phyloP scores from a whole-genome alignment of 179 eudicot species.

The Beta lomatogona region DNA sequence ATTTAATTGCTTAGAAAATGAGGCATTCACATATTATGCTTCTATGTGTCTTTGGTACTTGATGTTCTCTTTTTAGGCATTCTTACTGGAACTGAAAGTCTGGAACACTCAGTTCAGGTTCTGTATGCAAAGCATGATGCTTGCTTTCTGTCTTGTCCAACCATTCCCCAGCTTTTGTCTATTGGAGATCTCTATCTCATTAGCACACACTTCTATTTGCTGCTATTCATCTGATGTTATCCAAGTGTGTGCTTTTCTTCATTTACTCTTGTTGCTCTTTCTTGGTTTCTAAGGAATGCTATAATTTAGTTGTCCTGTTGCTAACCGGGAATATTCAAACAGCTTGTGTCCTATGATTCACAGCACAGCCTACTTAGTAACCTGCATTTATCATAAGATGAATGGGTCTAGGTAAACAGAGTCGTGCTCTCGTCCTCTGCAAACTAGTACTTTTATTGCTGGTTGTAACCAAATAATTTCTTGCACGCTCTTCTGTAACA shows the following conservation, averaged over 20 bases:
- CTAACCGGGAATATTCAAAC: neutral
- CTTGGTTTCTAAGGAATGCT: neutral
- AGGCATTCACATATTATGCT: neutral
- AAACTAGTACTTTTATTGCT: neutral
- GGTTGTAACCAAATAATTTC: neutral
- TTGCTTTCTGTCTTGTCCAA: neutral
- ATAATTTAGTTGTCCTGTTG: neutral
- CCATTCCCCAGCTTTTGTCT: neutral
- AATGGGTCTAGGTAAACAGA: neutral
- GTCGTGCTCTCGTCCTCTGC: neutral
- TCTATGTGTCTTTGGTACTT: neutral
- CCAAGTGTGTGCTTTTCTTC: neutral
- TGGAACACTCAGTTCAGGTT: neutral
- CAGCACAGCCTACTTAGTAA: neutral
- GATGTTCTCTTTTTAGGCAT: neutral
- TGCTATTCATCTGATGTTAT: neutral
- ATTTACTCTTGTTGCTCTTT: neutral
- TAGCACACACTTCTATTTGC: neutral
- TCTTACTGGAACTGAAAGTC: no score
- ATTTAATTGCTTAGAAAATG: neutral
- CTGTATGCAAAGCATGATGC: neutral
- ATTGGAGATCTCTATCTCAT: neutral
- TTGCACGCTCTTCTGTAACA: neutral
- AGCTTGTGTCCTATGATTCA: neutral
- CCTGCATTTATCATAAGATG: neutral